These are phyloP conservation scores for Colletotrichum paranaense DNA, from an alignment of 2,329 filamentous ascomycete genomes.

Conservation along the genomic window DNA sequence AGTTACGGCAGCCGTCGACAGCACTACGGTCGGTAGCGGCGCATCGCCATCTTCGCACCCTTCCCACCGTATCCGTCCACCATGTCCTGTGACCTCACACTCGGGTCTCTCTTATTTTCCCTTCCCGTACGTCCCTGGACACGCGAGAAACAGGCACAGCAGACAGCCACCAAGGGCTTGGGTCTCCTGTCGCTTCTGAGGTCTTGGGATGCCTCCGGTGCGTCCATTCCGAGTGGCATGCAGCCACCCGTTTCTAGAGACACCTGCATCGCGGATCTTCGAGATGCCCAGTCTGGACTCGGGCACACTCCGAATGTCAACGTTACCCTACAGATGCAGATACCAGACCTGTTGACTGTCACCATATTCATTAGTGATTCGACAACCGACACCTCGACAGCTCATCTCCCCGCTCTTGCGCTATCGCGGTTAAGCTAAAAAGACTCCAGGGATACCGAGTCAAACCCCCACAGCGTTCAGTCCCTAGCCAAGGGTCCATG, in stretches of 20 bases:
- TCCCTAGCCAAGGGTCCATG: not conserved
- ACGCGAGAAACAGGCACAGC: not conserved
- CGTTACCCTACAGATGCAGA: constrained; percentile 4
- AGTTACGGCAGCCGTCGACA: constrained; percentile 1
- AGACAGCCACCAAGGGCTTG: not conserved
- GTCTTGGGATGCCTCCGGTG: not conserved
- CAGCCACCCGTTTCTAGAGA: constrained; percentile 2
- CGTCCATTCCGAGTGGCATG: not conserved
- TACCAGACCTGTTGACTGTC: constrained; percentile 3
- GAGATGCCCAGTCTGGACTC: constrained; percentile 17
- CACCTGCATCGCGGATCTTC: constrained; percentile 17
- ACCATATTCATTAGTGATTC: not conserved
- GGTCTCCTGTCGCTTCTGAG: not conserved
- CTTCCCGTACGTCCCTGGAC: not conserved
- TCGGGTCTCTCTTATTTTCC: constrained; percentile 7
- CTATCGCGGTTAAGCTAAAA: constrained; percentile 12
- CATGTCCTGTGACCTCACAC: constrained; percentile 4
- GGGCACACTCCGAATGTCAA: constrained; percentile 32
- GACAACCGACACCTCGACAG: constrained; percentile 4
- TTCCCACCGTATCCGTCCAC: not conserved
- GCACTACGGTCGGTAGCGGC: not conserved
- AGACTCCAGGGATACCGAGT: constrained; percentile 11
- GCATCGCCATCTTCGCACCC: constrained; percentile 12
- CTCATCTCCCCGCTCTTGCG: constrained; percentile 21
- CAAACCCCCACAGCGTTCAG: constrained; percentile 9